Conservation (phyloP, 169 alveolate genomes). For the Cryptosporidium canis region DNA sequence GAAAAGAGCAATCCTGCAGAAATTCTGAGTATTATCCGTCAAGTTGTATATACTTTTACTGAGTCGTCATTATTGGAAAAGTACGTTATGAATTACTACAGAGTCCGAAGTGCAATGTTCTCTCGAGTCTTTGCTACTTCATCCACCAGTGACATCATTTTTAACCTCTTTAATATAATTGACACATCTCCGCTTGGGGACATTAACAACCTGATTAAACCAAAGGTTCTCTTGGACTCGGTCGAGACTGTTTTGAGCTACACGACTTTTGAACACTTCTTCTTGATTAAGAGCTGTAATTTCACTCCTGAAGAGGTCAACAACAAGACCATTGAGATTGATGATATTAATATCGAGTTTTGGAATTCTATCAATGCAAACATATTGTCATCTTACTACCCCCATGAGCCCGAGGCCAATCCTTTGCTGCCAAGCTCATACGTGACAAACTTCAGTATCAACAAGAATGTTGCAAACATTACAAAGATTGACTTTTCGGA, state of each 20-base stretch:
- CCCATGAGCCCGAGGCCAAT: slow-evolving; percentile 10
- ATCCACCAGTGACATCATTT: background rate
- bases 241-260: slow-evolving; percentile 19
- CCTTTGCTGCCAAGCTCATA: background rate
- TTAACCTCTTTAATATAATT: background rate
- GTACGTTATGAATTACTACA: slow-evolving; percentile 13
- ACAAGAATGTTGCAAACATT: background rate
- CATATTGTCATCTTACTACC: slow-evolving; percentile 4
- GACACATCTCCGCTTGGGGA: background rate
- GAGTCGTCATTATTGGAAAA: slow-evolving; percentile 41
- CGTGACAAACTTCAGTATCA: background rate
- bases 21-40: slow-evolving; percentile 21
- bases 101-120: background rate
- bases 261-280: slow-evolving; percentile 51
- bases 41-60: slow-evolving; percentile 30
- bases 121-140: slow-evolving; percentile 9
- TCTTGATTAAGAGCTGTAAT: slow-evolving; percentile 3
- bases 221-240: slow-evolving; percentile 16
- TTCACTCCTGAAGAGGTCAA: background rate
- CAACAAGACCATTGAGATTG: slow-evolving; percentile 12
- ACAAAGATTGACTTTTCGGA: background rate
- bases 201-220: background rate
- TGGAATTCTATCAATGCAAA: slow-evolving; percentile 29
- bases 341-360: slow-evolving; percentile 11
- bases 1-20: background rate